phyloP scores from a whole-genome alignment of 2,329 filamentous ascomycete genomes.

The Harringtonia lauricola region DNA sequence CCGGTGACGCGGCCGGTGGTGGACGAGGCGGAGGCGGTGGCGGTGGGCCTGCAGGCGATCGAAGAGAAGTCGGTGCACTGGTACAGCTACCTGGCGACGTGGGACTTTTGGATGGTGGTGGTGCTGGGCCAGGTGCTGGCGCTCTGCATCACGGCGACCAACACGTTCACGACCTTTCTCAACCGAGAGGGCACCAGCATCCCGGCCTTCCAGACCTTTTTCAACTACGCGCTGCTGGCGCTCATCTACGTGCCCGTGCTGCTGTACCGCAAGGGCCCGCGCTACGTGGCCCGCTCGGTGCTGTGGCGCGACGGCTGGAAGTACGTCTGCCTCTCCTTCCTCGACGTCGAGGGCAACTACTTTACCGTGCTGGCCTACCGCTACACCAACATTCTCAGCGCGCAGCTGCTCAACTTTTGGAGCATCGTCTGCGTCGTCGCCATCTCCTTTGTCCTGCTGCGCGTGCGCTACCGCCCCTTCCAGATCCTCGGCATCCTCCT shows the following conservation, averaged over 20 bases:
- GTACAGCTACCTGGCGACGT: slow-evolving; percentile 69
- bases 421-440: slow-evolving; percentile 87
- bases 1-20: slow-evolving; percentile 9
- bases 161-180: slow-evolving; percentile 78
- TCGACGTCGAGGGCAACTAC: slow-evolving; percentile 96
- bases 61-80: slow-evolving; percentile 43
- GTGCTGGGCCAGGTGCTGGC: slow-evolving; percentile 72
- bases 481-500: slow-evolving; percentile 82
- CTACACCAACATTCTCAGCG: slow-evolving; percentile 83
- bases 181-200: slow-evolving; percentile 58
- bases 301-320: slow-evolving; percentile 72
- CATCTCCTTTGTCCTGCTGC: slow-evolving; percentile 71
- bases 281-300: slow-evolving; percentile 51
- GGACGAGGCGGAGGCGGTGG: slow-evolving; percentile 28
- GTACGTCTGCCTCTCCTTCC: slow-evolving; percentile 83
- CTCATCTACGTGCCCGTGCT: slow-evolving; percentile 73
- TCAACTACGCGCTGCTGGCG: slow-evolving; percentile 83
- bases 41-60: slow-evolving; percentile 41
- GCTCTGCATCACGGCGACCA: slow-evolving; percentile 84
- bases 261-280: slow-evolving; percentile 67
- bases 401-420: slow-evolving; percentile 98
- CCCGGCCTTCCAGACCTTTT: slow-evolving; percentile 89
- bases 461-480: slow-evolving; percentile 78
- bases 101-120: slow-evolving; percentile 81
- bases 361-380: slow-evolving; percentile 92